Evolutionary conservation across 257 asterid species (phyloP).

Genomic region (Euphrasia confusa): DNA sequence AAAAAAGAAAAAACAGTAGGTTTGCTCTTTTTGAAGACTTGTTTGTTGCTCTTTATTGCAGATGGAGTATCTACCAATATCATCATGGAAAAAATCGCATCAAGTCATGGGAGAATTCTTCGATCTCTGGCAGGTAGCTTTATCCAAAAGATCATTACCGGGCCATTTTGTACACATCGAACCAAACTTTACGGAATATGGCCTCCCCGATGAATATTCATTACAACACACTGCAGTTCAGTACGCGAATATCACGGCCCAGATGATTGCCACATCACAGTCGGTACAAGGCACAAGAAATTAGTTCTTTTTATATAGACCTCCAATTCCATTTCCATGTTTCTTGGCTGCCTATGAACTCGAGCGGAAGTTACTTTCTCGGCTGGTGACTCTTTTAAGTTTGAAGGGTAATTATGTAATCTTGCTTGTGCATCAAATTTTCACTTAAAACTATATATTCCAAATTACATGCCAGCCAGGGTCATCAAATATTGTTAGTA

Average conservation of each 20-base stretch:
- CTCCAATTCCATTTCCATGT: neutral
- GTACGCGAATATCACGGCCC: constrained; percentile 81
- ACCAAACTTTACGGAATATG: constrained; percentile 72
- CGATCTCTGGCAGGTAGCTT: constrained; percentile 80
- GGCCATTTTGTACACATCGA: constrained; percentile 92
- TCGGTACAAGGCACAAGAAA: constrained; percentile 59
- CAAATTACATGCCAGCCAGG: too few species aligned
- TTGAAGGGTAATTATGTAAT: too few species aligned
- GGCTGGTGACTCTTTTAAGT: too few species aligned
- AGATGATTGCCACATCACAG: constrained; percentile 76
- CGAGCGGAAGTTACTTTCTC: neutral
- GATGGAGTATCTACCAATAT: constrained; percentile 89
- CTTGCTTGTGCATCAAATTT: too few species aligned
- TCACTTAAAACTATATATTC: too few species aligned
- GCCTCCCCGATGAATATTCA: constrained; percentile 66
- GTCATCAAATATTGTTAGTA: too few species aligned
- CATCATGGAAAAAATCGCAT: constrained; percentile 88
- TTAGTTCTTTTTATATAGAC: constrained; percentile 27
- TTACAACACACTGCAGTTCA: constrained; percentile 87
- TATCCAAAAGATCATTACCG: constrained; percentile 70
- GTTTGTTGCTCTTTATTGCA: constrained; percentile 37
- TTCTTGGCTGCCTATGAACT: neutral
- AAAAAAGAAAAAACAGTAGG: neutral
- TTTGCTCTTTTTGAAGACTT: constrained; percentile 2
- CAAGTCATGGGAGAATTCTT: constrained; percentile 81